These are phyloP conservation scores for Olyra latifolia DNA, from an alignment of 176 grass and related monocot species.

Conservation along the genomic window DNA sequence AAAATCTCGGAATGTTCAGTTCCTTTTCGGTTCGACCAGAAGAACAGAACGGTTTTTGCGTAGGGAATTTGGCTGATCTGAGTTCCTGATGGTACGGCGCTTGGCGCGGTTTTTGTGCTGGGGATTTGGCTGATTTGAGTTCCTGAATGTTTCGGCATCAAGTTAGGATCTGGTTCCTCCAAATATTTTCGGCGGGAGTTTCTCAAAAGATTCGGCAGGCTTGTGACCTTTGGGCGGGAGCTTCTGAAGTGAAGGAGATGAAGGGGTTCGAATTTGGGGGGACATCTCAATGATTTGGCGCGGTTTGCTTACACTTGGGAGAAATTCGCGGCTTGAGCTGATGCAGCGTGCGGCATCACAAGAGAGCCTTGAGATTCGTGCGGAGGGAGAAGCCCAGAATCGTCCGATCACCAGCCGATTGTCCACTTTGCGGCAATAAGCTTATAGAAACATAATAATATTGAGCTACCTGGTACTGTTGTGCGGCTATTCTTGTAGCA, in stretches of 20 bases:
- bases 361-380: neutral
- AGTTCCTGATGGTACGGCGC: too few species aligned
- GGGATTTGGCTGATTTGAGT: neutral
- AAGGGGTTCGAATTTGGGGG: neutral
- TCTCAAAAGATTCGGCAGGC: neutral
- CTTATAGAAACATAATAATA: neutral
- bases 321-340: too few species aligned
- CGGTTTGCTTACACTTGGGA: neutral
- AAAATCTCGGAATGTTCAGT: too few species aligned
- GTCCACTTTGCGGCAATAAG: neutral
- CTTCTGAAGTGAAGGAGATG: neutral
- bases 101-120: neutral
- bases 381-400: neutral
- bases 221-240: neutral
- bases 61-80: neutral
- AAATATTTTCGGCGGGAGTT: neutral
- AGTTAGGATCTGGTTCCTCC: too few species aligned
- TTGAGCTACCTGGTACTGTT: neutral
- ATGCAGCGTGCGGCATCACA: too few species aligned
- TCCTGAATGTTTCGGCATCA: neutral
- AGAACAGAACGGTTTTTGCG: neutral
- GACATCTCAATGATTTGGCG: neutral
- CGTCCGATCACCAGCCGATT: neutral
- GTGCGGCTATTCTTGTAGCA: too few species aligned
- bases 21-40: neutral